Percentiles rank a stretch among this genome's conserved stretches.
Evolutionary conservation across 2,329 filamentous ascomycete genomes (phyloP).

Genomic region (Penicillium sp.): DNA sequence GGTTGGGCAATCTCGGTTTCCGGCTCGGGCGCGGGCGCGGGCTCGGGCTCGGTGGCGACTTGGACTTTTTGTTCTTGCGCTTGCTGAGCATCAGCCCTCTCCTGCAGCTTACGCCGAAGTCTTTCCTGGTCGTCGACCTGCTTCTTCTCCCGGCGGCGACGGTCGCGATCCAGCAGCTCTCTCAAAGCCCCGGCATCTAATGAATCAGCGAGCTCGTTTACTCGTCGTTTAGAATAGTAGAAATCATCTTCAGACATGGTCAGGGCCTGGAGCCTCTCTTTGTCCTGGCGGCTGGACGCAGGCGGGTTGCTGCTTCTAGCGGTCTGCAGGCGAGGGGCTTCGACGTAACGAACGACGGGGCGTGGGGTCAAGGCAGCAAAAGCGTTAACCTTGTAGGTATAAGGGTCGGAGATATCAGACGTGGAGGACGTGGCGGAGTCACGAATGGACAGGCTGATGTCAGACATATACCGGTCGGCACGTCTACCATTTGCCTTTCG

Average conservation of each 20-base stretch:
- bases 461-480: slow-evolving; percentile 57
- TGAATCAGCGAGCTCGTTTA: slow-evolving; percentile 68
- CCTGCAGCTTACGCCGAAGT: slow-evolving; percentile 42
- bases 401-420: slow-evolving; percentile 64
- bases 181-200: slow-evolving; percentile 75
- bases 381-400: slow-evolving; percentile 69
- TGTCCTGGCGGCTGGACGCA: slow-evolving; percentile 37
- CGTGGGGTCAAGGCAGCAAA: slow-evolving; percentile 75
- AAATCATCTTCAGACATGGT: slow-evolving; percentile 53
- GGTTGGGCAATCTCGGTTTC: neutral
- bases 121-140: slow-evolving; percentile 59
- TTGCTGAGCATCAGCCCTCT: slow-evolving; percentile 47
- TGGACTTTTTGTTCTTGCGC: slow-evolving; percentile 40
- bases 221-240: slow-evolving; percentile 52
- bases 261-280: slow-evolving; percentile 45
- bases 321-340: slow-evolving; percentile 52
- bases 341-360: slow-evolving; percentile 68
- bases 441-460: slow-evolving; percentile 64
- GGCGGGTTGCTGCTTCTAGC: slow-evolving; percentile 41
- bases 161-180: slow-evolving; percentile 82
- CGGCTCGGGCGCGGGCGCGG: neutral
- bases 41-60: neutral
- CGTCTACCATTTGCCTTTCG: slow-evolving; percentile 50
- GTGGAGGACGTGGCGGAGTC: slow-evolving; percentile 69
- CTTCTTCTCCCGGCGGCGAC: slow-evolving; percentile 68